phyloP scores from a whole-genome alignment of 129 eudicot species.

The Calendula officinalis region DNA sequence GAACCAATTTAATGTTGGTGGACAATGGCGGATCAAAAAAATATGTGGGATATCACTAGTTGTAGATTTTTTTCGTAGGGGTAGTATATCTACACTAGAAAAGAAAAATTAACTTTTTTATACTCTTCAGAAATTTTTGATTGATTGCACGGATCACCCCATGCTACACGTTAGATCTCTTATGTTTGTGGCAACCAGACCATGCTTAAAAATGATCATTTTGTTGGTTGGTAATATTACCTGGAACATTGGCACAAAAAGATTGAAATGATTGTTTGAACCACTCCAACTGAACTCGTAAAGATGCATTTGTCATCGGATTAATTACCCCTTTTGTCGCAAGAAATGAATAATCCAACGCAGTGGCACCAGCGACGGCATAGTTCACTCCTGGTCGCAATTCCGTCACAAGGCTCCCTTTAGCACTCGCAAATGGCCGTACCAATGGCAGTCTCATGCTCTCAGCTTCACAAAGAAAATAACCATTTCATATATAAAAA shows the following conservation, averaged over 20 bases:
- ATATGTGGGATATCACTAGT: too few species aligned
- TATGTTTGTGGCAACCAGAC: not conserved
- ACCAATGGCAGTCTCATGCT: constrained; percentile 32
- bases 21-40: too few species aligned
- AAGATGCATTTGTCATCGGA: constrained; percentile 26
- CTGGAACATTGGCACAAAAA: constrained; percentile 23
- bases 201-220: not conserved
- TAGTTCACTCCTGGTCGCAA: constrained; percentile 28
- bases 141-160: too few species aligned
- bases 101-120: too few species aligned
- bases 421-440: constrained; percentile 27
- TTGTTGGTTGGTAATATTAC: constrained; percentile 8
- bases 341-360: constrained; percentile 25
- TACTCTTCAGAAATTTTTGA: too few species aligned
- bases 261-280: constrained; percentile 28
- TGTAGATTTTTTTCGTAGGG: too few species aligned
- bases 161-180: too few species aligned
- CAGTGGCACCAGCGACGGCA: constrained; percentile 30
- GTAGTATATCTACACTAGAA: too few species aligned
- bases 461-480: constrained; percentile 23
- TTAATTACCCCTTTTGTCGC: constrained; percentile 18
- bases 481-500: too few species aligned
- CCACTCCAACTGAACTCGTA: constrained; percentile 29
- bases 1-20: too few species aligned
- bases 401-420: constrained; percentile 6